Evolutionary conservation across 208 protist genomes (phyloP), one percentile per base, ranked within the genome.

Genomic region (Trypanosomatidae sp.): DNA sequence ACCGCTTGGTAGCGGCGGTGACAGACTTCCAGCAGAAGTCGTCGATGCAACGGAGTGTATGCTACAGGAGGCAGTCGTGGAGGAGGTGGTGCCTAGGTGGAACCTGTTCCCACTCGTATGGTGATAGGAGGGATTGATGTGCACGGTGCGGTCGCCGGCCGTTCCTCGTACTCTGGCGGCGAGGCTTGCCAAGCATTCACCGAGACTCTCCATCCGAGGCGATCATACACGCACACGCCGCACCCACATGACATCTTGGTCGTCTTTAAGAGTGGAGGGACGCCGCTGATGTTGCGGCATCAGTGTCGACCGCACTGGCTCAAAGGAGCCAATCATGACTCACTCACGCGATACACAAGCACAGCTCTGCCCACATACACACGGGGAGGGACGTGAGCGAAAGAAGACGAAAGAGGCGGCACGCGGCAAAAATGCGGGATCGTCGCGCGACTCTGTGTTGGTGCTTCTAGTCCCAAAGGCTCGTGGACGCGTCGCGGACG

Each of bases 81-180:
- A 79, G 68, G 69, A 76, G 36, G 19, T 22, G 46, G 19, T 89
- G 30, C 86, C 86, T 2, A 49, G 50, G 33, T 91, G 86, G 86
- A 82, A 91, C 55, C n/a, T 91, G 1, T 68, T 91, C 28, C 82
- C 77, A 22, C 25, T 68, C 6, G 28, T 88, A 10, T 86, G 78
- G 72, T 91, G 69, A 79, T 39, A 0, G 6, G 39, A 46, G 3
- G 0, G 7, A 28, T 19, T 22, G 28, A 59, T 7, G 19, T 44
- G 9, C 36, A 30, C 5, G 33, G 22, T 19, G 9, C 39, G 39
- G 36, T 46, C 39, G 19, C 39, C 36, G 46, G 22, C 2, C 59
- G 22, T 22, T 25, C 28, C 55, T 59, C n/a, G 55, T 28, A 17
- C 19, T 28, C 8, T 22, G 12, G 59, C 36, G 10, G 59, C 59